Evolutionary conservation across 305 asterid species (phyloP).

Genomic region (Coffea humblotiana): DNA sequence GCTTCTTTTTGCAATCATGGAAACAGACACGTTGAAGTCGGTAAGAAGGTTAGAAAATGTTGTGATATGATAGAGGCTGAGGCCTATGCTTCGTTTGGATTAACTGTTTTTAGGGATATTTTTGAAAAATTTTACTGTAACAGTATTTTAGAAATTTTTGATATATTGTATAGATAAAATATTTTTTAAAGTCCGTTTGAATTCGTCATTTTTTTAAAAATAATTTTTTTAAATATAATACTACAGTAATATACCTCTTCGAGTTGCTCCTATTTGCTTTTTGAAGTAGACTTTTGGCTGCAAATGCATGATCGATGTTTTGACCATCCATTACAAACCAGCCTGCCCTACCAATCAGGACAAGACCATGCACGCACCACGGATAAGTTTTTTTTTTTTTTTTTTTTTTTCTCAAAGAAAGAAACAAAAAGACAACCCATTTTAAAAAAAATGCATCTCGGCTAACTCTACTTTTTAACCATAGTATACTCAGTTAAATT

Average conservation of each 20-base stretch:
- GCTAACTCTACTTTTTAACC: neutral
- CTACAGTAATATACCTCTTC: too few relatives aligned
- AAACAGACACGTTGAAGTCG: neutral
- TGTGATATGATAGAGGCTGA: neutral
- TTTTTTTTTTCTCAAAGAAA: neutral
- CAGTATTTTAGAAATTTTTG: too few relatives aligned
- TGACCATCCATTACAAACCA: conserved; percentile 6
- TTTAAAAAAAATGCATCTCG: neutral
- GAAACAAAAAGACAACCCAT: too few relatives aligned
- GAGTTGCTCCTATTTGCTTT: neutral
- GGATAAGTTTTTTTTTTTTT: neutral
- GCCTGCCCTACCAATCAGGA: conserved; percentile 21
- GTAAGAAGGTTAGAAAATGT: neutral
- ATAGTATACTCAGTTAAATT: neutral
- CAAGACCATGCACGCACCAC: conserved; percentile 5
- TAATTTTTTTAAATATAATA: too few relatives aligned
- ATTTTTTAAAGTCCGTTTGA: too few relatives aligned
- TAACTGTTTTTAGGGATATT: too few relatives aligned
- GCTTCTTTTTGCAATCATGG: neutral
- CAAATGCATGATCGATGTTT: neutral
- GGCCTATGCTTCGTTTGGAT: too few relatives aligned
- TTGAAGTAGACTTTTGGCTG: conserved; percentile 14
- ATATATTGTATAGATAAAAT: too few relatives aligned
- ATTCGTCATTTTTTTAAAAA: too few relatives aligned
- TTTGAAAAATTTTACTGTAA: too few relatives aligned